Evolutionary conservation across 495 filamentous ascomycete genomes (phyloP).

Genomic region (Lophiostoma macrostomum): DNA sequence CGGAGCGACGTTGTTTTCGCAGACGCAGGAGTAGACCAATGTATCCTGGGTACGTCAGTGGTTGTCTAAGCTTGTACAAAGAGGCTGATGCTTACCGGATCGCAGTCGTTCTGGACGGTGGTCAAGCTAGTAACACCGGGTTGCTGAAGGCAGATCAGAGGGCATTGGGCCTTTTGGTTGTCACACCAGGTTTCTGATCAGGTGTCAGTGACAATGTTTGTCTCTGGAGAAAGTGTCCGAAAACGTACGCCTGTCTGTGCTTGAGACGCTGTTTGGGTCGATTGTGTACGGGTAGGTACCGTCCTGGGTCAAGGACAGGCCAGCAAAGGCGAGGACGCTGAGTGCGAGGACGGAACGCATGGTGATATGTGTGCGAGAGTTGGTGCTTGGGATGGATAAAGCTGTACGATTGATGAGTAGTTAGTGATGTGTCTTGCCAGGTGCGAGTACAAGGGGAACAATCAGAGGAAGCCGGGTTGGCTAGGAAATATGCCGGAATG

Average conservation of each 20-base stretch:
- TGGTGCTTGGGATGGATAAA: background rate
- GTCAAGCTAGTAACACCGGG: constrained; percentile 47
- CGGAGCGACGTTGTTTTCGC: constrained; percentile 65
- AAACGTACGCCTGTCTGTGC: constrained; percentile 46
- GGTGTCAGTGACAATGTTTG: background rate
- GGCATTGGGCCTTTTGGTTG: constrained; percentile 64
- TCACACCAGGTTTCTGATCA: constrained; percentile 64
- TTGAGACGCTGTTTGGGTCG: constrained; percentile 56
- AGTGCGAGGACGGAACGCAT: constrained; percentile 33
- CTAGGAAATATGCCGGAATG: constrained; percentile 18
- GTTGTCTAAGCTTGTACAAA: constrained; percentile 3
- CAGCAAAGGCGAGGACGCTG: constrained; percentile 31
- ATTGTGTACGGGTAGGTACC: constrained; percentile 43
- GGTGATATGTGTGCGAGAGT: constrained; percentile 18
- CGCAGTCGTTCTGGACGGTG: constrained; percentile 62
- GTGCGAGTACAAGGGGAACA: too few species aligned
- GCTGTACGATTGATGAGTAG: background rate
- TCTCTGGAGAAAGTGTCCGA: background rate
- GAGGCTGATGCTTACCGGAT: constrained; percentile 56
- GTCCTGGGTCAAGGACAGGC: constrained; percentile 45
- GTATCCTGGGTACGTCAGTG: constrained; percentile 54
- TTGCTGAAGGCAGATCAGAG: constrained; percentile 73
- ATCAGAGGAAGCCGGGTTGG: too few species aligned
- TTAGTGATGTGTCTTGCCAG: constrained; percentile 1
- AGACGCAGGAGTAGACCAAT: constrained; percentile 71